Base-by-base conservation (phyloP, 352 stramenopile genomes). In the Pythium folliculosum region DNA sequence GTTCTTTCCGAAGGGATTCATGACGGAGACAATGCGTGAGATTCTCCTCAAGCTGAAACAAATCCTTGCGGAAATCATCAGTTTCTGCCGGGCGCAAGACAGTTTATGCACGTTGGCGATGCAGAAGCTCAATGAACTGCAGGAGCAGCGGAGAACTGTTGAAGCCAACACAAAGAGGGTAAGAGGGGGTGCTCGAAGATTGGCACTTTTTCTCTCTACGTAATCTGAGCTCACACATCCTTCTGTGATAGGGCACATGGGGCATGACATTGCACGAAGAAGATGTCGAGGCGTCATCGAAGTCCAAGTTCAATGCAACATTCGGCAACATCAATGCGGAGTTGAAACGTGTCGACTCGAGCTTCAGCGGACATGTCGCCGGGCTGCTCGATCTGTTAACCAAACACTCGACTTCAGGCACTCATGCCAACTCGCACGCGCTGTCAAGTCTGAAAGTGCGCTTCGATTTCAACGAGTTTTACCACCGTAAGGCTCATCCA, bases 391-490 rank as follows among this genome's bases (percentile, higher is more conserved):
- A 94, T 6, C 80, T 96, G 60, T 70, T 96, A 55, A 69, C 54
- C 5, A 72, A 68, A n/a, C 51, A 30, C 35, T 77, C 61, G 32
- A 75, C 45, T 6, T 60, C 63, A 10, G 60, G 38, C 10, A 44
- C 47, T n/a, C 32, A 40, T 61, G 86, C 76, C 27, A 86, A 82
- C 1, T 90, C 81, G 0, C 88, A 97, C 60, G 89, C 88, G 27
- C 70, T 97, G 6, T 86, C 87, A 10, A 97, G 93, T 44, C 75
- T 97, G 10, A 80, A 91, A 44, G 93, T 92, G 10, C 90, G 90
- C 9, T 94, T 97, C 47, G 91, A 97, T 69, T 97, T 97, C 66
- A 97, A 97, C 66, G 88, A 96, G 72, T 97, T 82, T 50, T 97
- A 97, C 30, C 71, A 74, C 45, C 82, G 77, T 32, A 90, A 92